Percentiles rank a stretch among this genome's conserved stretches.
These are phyloP conservation scores for Fomitopsis betulina DNA, from an alignment of 1,284 basidiomycete genomes.

Conservation along the genomic window DNA sequence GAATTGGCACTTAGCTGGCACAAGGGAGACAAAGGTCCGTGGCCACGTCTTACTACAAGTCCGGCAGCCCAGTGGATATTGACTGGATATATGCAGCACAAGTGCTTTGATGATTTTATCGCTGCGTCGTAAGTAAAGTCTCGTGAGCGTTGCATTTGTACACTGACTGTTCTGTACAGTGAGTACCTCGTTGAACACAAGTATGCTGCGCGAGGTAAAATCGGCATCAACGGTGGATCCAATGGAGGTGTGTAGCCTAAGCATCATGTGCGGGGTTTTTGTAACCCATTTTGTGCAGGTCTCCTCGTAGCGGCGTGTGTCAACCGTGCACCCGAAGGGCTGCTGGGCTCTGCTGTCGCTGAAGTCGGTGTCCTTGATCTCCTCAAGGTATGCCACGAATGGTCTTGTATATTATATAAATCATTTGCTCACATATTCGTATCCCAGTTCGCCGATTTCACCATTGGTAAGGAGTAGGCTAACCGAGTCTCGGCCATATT, in stretches of 20 bases:
- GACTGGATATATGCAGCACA: constrained; percentile 39
- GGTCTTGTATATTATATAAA: too few species aligned
- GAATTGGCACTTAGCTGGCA: constrained; percentile 75
- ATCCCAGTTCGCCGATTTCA: constrained; percentile 67
- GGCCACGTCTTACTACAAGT: constrained; percentile 13
- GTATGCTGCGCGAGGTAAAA: constrained; percentile 67
- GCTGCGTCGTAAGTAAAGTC: constrained; percentile 58
- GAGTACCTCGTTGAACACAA: constrained; percentile 71
- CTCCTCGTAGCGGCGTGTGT: constrained; percentile 76
- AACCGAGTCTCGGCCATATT: neutral
- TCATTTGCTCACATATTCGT: neutral
- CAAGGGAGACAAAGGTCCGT: constrained; percentile 60
- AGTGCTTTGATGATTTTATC: constrained; percentile 80
- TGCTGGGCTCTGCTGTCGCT: constrained; percentile 76
- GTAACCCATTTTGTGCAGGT: constrained; percentile 36
- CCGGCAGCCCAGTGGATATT: constrained; percentile 2
- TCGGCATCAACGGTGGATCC: constrained; percentile 75
- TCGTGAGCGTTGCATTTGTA: neutral
- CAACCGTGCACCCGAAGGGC: constrained; percentile 74
- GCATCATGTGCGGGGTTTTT: neutral
- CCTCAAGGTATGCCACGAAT: constrained; percentile 50
- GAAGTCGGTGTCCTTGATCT: constrained; percentile 83
- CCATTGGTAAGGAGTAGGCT: constrained; percentile 47
- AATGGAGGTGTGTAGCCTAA: constrained; percentile 57
- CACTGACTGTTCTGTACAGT: constrained; percentile 30